Evolutionary conservation across 495 filamentous ascomycete species (phyloP).

Genomic region (Talaromyces thailandensis): DNA sequence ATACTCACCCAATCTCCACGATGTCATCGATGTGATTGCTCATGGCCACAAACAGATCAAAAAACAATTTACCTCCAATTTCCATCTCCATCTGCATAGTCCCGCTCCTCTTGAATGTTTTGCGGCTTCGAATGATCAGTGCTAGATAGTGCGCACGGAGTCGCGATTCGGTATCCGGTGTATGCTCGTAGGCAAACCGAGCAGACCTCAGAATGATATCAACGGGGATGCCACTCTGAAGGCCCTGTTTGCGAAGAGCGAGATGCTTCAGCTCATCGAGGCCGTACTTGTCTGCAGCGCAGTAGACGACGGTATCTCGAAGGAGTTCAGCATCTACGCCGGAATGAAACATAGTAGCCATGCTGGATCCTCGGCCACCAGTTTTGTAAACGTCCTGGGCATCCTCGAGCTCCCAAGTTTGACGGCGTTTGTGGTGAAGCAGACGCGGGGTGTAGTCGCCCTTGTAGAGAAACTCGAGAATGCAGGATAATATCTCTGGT

Average conservation of each 20-base stretch:
- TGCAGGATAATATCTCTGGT: constrained; percentile 55
- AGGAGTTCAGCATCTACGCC: constrained; percentile 64
- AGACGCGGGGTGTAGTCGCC: constrained; percentile 58
- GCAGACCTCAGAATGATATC: constrained; percentile 82
- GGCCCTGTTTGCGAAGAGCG: constrained; percentile 84
- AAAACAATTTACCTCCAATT: constrained; percentile 82
- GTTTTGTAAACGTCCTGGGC: constrained; percentile 32
- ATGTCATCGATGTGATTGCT: constrained; percentile 46
- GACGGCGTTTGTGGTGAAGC: constrained; percentile 35
- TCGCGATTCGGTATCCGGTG: constrained; percentile 78
- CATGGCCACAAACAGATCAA: constrained; percentile 95
- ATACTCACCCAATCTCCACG: constrained; percentile 1
- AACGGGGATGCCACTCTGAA: constrained; percentile 77
- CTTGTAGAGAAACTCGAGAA: constrained; percentile 66
- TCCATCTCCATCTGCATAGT: constrained; percentile 99
- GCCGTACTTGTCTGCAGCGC: constrained; percentile 74
- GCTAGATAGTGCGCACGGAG: constrained; percentile 92
- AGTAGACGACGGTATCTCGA: constrained; percentile 88
- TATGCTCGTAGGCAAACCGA: constrained; percentile 89
- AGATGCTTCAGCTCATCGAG: constrained; percentile 81
- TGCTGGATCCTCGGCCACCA: constrained; percentile 54
- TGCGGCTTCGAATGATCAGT: constrained; percentile 85
- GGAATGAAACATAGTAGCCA: constrained; percentile 65
- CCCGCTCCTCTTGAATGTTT: constrained; percentile 91
- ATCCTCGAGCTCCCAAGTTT: constrained; percentile 64